Conservation (phyloP, 2,329 filamentous ascomycete species). For the Arthrobotrys pseudoclavata region DNA sequence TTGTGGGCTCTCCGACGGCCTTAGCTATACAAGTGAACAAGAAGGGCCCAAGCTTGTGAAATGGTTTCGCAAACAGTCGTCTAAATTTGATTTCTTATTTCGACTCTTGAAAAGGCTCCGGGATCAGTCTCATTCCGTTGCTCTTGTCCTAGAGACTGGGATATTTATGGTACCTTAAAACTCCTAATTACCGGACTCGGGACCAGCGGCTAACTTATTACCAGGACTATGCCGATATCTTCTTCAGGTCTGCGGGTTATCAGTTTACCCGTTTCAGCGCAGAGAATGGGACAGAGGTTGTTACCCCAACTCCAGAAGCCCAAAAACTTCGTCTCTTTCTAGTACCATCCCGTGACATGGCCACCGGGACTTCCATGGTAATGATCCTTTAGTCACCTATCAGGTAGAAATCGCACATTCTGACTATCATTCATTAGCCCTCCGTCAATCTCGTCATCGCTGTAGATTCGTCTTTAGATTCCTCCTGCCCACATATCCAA, state of each 20-base stretch:
- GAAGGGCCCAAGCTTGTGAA: conserved; percentile 35
- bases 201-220: neutral
- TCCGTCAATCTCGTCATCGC: conserved; percentile 35
- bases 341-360: conserved; percentile 26
- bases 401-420: neutral
- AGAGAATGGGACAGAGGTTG: neutral
- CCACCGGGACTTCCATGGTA: conserved; percentile 24
- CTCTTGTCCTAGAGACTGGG: conserved; percentile 37
- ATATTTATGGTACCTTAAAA: conserved; percentile 39
- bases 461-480: conserved; percentile 45
- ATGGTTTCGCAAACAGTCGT: conserved; percentile 54
- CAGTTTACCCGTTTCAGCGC: conserved; percentile 31
- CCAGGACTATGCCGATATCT: conserved; percentile 44
- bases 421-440: conserved; percentile 33
- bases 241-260: conserved; percentile 33
- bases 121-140: conserved; percentile 29
- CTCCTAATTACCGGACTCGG: neutral
- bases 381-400: neutral
- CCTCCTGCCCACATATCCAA: conserved; percentile 20
- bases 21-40: neutral
- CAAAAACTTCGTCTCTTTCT: conserved; percentile 28
- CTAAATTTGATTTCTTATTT: conserved; percentile 45
- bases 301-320: neutral
- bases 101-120: conserved; percentile 27
- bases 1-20: conserved; percentile 29